phyloP scores from a whole-genome alignment of 2,329 filamentous ascomycete species.

The Venturia oleaginea region DNA sequence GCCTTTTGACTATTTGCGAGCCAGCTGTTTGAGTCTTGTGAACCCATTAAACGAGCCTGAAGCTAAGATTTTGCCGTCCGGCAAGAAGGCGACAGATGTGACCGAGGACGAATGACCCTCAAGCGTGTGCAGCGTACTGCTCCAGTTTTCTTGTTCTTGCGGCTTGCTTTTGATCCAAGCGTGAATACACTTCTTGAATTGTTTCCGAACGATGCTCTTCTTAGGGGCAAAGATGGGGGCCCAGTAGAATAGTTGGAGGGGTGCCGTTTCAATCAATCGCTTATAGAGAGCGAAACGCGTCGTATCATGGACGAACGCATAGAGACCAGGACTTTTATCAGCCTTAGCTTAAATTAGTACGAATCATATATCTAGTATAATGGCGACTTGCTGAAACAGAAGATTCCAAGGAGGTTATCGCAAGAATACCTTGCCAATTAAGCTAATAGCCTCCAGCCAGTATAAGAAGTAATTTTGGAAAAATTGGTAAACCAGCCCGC shows the following conservation, averaged over 20 bases:
- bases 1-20: too few species aligned
- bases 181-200: conserved; percentile 19
- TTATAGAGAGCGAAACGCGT: conserved; percentile 24
- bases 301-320: conserved; percentile 24
- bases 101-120: conserved; percentile 17
- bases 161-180: conserved; percentile 16
- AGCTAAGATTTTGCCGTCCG: too few species aligned
- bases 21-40: too few species aligned
- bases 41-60: too few species aligned
- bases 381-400: conserved; percentile 17
- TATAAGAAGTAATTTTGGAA: conserved; percentile 16
- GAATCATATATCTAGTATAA: background rate
- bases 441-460: conserved; percentile 19
- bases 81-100: too few species aligned
- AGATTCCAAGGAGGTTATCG: conserved; percentile 16
- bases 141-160: conserved; percentile 14
- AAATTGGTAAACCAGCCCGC: conserved; percentile 14
- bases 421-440: conserved; percentile 17
- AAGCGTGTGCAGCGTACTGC: conserved; percentile 14
- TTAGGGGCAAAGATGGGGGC: conserved; percentile 26
- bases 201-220: too few species aligned
- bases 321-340: background rate
- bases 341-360: conserved; percentile 10
- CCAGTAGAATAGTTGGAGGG: conserved; percentile 29
- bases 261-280: conserved; percentile 21